phyloP scores from a whole-genome alignment of 768 basidiomycete species.

The Phaffia australis region DNA sequence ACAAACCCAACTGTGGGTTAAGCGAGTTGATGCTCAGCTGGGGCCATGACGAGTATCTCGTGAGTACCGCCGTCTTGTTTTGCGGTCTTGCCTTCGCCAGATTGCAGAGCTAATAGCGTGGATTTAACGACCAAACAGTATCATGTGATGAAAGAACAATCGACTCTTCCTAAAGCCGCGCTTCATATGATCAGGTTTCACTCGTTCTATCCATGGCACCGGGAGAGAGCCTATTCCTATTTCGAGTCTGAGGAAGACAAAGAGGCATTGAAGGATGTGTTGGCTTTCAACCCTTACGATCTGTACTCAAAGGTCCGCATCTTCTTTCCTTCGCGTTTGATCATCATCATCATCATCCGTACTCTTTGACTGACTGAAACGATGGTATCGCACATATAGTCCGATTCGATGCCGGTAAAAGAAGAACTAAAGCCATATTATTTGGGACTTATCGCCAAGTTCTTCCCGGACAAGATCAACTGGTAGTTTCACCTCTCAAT shows the following conservation, averaged over 20 bases:
- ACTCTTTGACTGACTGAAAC: slow-evolving; percentile 43
- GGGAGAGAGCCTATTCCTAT: slow-evolving; percentile 72
- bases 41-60: slow-evolving; percentile 65
- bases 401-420: neutral
- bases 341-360: neutral
- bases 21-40: slow-evolving; percentile 68
- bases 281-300: slow-evolving; percentile 85
- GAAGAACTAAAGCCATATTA: slow-evolving; percentile 70
- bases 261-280: slow-evolving; percentile 29
- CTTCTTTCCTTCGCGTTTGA: neutral
- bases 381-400: slow-evolving; percentile 31
- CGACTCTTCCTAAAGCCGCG: slow-evolving; percentile 64
- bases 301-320: slow-evolving; percentile 67
- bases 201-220: slow-evolving; percentile 84
- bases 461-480: slow-evolving; percentile 67
- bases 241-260: slow-evolving; percentile 58
- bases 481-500: slow-evolving; percentile 48
- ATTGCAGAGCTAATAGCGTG: slow-evolving; percentile 10
- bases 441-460: slow-evolving; percentile 66
- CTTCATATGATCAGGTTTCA: slow-evolving; percentile 90
- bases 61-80: slow-evolving; percentile 1
- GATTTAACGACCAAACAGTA: slow-evolving; percentile 52
- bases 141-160: slow-evolving; percentile 70
- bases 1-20: slow-evolving; percentile 65
- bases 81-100: slow-evolving; percentile 29